phyloP scores from a whole-genome alignment of 371 early-diverging fungal genomes.

The Enterocytospora artemiae region DNA sequence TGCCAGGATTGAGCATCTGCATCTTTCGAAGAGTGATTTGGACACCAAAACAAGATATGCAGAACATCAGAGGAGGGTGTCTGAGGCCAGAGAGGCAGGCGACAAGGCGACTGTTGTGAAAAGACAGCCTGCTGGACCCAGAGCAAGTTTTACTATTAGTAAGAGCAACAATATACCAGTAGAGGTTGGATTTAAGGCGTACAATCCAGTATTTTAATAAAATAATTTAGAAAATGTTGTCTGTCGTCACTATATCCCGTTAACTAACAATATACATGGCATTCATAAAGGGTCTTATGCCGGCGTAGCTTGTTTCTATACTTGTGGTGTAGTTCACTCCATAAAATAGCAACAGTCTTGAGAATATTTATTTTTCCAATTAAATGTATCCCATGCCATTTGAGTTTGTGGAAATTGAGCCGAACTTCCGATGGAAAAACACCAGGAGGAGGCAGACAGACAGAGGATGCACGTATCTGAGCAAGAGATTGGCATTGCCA shows the following conservation, averaged over 20 bases:
- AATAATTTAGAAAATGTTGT: neutral
- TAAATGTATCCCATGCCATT: neutral
- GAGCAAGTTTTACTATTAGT: slow-evolving; percentile 69
- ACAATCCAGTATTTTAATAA: slow-evolving; percentile 1
- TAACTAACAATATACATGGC: too few species aligned
- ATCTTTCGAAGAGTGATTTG: slow-evolving; percentile 95
- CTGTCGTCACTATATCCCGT: too few species aligned
- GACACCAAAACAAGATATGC: slow-evolving; percentile 91
- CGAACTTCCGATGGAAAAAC: too few species aligned
- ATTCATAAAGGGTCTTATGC: too few species aligned
- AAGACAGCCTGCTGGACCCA: slow-evolving; percentile 79
- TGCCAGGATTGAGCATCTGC: slow-evolving; percentile 94
- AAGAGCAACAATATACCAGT: slow-evolving; percentile 63
- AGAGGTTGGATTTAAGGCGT: slow-evolving; percentile 30
- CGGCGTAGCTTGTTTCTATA: too few species aligned
- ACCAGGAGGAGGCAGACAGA: too few species aligned
- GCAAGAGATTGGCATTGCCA: too few species aligned
- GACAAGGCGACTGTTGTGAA: slow-evolving; percentile 66
- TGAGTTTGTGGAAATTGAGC: neutral
- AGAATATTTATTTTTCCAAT: neutral
- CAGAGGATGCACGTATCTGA: too few species aligned
- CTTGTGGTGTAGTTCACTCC: too few species aligned
- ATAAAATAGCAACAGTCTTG: too few species aligned
- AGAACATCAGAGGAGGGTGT: slow-evolving; percentile 72
- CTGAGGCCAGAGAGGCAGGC: slow-evolving; percentile 66